These are phyloP conservation scores for Phialophora verrucosa DNA, from an alignment of 2,329 filamentous ascomycete genomes.

Conservation along the genomic window DNA sequence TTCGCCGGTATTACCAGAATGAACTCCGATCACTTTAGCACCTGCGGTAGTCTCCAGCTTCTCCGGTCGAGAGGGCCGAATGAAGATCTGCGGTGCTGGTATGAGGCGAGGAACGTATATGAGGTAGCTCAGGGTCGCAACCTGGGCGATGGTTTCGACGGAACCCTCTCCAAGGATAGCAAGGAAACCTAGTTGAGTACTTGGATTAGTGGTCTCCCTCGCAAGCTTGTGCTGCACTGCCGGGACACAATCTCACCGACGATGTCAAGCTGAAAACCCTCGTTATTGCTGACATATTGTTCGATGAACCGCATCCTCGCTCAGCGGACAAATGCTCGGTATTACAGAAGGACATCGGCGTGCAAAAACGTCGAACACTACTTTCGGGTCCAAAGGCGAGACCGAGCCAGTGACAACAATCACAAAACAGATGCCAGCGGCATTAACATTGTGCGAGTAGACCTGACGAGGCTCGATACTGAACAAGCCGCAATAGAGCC, in stretches of 20 bases:
- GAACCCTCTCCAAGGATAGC: constrained; percentile 60
- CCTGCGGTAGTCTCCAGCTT: constrained; percentile 50
- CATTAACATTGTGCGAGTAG: not conserved
- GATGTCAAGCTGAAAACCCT: constrained; percentile 59
- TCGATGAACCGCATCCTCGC: constrained; percentile 34
- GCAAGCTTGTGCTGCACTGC: too few species aligned
- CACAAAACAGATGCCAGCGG: not conserved
- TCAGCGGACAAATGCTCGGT: constrained; percentile 2
- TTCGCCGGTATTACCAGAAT: constrained; percentile 55
- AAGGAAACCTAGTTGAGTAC: constrained; percentile 48
- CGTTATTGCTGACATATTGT: constrained; percentile 28
- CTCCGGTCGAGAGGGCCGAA: constrained; percentile 52
- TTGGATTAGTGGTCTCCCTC: constrained; percentile 13
- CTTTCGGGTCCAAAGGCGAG: not conserved
- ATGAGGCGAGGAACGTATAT: constrained; percentile 58
- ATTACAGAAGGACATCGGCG: not conserved
- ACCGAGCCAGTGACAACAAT: not conserved
- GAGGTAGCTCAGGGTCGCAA: constrained; percentile 56
- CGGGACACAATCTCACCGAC: constrained; percentile 49
- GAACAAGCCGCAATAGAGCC: not conserved
- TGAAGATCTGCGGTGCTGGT: constrained; percentile 58
- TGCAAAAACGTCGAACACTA: not conserved
- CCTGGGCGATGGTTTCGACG: constrained; percentile 57
- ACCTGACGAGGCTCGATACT: not conserved
- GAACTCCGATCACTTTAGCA: constrained; percentile 51